Percentiles rank a stretch among this genome's conserved stretches.
These are phyloP conservation scores for Claviceps pusilla DNA, from an alignment of 2,329 filamentous ascomycete genomes.

Conservation along the genomic window DNA sequence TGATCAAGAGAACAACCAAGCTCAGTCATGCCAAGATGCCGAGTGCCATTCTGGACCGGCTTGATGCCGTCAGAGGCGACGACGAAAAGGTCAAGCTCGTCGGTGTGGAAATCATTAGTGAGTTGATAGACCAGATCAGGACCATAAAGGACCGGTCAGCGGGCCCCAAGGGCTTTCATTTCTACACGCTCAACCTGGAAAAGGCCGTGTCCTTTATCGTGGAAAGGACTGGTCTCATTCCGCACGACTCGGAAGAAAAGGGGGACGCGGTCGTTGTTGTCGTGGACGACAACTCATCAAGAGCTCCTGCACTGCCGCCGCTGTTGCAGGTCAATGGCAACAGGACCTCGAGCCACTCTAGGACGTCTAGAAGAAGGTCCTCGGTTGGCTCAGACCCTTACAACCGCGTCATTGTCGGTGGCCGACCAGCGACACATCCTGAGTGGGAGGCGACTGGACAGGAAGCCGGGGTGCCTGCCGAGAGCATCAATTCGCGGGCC, in stretches of 20 bases:
- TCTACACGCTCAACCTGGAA: slow-evolving; percentile 92
- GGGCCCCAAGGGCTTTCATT: slow-evolving; percentile 72
- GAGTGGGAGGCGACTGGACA: slow-evolving; percentile 59
- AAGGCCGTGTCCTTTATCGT: slow-evolving; percentile 91
- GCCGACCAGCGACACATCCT: slow-evolving; percentile 40
- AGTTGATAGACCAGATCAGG: slow-evolving; percentile 69
- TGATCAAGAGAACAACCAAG: slow-evolving; percentile 85
- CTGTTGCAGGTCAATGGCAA: slow-evolving; percentile 34
- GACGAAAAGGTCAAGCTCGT: slow-evolving; percentile 69
- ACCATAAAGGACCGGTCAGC: slow-evolving; percentile 40
- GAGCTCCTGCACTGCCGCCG: slow-evolving; percentile 13
- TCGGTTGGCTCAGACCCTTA: slow-evolving; percentile 72
- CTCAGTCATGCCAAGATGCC: slow-evolving; percentile 81
- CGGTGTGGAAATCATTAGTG: slow-evolving; percentile 68
- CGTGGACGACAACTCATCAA: slow-evolving; percentile 24
- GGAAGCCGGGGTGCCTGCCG: slow-evolving; percentile 62
- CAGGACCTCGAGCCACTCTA: slow-evolving; percentile 19
- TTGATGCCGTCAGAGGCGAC: slow-evolving; percentile 61
- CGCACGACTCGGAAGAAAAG: slow-evolving; percentile 35
- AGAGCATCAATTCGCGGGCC: slow-evolving; percentile 59
- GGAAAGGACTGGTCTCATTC: slow-evolving; percentile 73
- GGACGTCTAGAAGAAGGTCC: slow-evolving; percentile 48
- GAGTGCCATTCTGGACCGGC: slow-evolving; percentile 48
- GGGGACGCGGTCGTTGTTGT: slow-evolving; percentile 28
- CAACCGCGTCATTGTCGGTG: slow-evolving; percentile 73